These are phyloP conservation scores for Sporothrix brunneoviolacea DNA, from an alignment of 2,329 filamentous ascomycete species.

Conservation along the genomic window DNA sequence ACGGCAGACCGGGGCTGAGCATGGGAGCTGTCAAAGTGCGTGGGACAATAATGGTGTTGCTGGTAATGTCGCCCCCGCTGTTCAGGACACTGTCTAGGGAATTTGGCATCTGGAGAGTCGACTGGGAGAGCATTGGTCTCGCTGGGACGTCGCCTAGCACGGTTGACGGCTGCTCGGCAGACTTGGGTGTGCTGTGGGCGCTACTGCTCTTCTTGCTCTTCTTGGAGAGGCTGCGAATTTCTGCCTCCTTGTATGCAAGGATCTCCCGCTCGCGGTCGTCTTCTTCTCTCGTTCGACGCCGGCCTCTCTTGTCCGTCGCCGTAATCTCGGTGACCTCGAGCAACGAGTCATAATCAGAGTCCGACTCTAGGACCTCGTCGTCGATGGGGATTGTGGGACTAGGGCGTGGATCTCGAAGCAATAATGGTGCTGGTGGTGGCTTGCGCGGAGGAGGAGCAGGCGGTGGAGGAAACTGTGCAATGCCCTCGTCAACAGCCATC, in stretches of 20 bases:
- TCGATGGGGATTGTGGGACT: conserved; percentile 32
- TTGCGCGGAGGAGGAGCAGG: conserved; percentile 64
- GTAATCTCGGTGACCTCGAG: conserved; percentile 61
- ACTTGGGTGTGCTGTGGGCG: conserved; percentile 41
- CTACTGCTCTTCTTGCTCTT: conserved; percentile 56
- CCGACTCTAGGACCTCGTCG: conserved; percentile 63
- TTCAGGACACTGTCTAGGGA: conserved; percentile 49
- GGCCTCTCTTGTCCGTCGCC: conserved; percentile 56
- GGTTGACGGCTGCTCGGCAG: conserved; percentile 29
- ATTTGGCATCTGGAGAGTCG: conserved; percentile 33
- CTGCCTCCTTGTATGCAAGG: conserved; percentile 58
- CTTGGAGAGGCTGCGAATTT: conserved; percentile 65
- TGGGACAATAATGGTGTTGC: background rate
- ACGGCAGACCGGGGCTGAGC: conserved; percentile 53
- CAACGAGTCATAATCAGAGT: conserved; percentile 78
- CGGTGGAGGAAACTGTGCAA: conserved; percentile 45
- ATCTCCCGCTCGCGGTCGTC: conserved; percentile 74
- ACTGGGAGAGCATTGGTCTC: conserved; percentile 32
- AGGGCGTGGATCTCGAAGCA: conserved; percentile 49
- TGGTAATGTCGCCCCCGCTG: conserved; percentile 23
- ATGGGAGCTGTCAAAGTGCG: conserved; percentile 34
- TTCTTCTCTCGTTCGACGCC: conserved; percentile 78
- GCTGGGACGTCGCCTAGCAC: conserved; percentile 30
- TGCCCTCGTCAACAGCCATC: conserved; percentile 39
- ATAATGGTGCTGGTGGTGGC: conserved; percentile 75